Conservation (phyloP, 805 yeast genomes). For the Starmerella apicola region DNA sequence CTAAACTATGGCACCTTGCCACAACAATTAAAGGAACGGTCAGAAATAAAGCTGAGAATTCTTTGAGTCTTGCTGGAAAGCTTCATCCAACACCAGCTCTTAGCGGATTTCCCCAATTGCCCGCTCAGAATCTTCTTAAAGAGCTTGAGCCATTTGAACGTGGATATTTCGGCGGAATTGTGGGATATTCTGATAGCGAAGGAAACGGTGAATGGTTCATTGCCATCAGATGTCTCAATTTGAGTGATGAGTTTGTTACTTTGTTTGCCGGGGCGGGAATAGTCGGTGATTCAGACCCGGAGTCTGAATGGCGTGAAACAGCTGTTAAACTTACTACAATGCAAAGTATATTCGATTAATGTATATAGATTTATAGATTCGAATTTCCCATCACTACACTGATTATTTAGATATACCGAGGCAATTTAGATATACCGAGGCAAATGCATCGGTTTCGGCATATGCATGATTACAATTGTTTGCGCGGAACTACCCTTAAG, state of each 20-base stretch:
- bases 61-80: constrained; percentile 7
- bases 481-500: no score
- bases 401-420: no score
- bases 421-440: no score
- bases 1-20: constrained; percentile 13
- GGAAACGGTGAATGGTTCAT: constrained; percentile 17
- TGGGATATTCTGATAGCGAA: constrained; percentile 11
- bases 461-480: no score
- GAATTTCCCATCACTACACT: no score
- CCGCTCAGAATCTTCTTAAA: constrained; percentile 5
- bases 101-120: constrained; percentile 13
- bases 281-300: constrained; percentile 13
- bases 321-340: constrained; percentile 12
- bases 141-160: constrained; percentile 14
- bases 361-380: not conserved
- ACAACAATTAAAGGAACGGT: constrained; percentile 7
- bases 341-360: constrained; percentile 2
- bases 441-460: no score
- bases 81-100: constrained; percentile 16
- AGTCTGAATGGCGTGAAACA: constrained; percentile 15
- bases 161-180: constrained; percentile 14
- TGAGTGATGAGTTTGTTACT: not conserved
- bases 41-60: not conserved
- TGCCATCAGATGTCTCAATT: constrained; percentile 9
- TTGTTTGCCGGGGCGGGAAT: constrained; percentile 17